Conservation (phyloP, 2,329 filamentous ascomycete genomes). For the Drechslera avenae region DNA sequence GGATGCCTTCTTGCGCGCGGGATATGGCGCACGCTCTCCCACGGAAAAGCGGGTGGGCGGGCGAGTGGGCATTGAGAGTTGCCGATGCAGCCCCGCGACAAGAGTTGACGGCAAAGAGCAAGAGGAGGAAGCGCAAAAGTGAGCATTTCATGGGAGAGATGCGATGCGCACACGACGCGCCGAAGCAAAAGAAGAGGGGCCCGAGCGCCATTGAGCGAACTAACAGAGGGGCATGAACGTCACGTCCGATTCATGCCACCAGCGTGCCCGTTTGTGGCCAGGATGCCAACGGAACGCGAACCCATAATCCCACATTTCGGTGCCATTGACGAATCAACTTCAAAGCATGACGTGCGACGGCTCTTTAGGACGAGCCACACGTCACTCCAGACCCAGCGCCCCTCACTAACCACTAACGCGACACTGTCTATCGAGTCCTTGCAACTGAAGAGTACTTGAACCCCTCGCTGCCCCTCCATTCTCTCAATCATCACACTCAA, state of each 20-base stretch:
- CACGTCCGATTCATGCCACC: constrained; percentile 24
- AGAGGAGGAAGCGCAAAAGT: neutral
- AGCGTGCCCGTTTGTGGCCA: constrained; percentile 24
- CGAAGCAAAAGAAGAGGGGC: constrained; percentile 10
- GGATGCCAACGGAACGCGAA: constrained; percentile 20
- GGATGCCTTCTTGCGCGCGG: neutral
- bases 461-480: constrained; percentile 33
- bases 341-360: constrained; percentile 25
- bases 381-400: constrained; percentile 35
- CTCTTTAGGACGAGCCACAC: constrained; percentile 25
- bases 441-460: constrained; percentile 40
- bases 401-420: constrained; percentile 36
- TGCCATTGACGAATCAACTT: constrained; percentile 27
- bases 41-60: neutral
- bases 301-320: constrained; percentile 28
- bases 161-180: constrained; percentile 1
- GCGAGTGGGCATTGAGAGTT: neutral
- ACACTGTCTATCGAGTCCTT: constrained; percentile 28
- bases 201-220: constrained; percentile 18
- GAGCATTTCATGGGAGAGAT: neutral
- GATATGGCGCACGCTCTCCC: neutral
- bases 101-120: neutral
- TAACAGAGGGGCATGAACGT: constrained; percentile 16
- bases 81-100: neutral
- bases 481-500: constrained; percentile 20